Percentiles rank a stretch among this genome's conserved stretches.
phyloP scores from a whole-genome alignment of 2,329 filamentous ascomycete genomes.

The Fusarium tjaetaba region DNA sequence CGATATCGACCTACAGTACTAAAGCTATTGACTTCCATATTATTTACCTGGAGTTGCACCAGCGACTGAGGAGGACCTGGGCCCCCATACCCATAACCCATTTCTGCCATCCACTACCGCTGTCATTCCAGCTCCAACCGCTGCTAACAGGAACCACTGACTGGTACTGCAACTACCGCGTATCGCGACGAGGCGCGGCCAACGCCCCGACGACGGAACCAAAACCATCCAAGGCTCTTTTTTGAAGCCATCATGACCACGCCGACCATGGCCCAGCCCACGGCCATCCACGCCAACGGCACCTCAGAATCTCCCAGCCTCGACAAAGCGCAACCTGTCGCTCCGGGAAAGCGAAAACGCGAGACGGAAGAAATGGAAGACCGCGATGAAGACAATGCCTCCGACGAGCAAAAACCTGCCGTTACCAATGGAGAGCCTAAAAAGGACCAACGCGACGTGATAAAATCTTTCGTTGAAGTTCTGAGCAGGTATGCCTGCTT shows the following conservation, averaged over 20 bases:
- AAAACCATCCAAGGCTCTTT: conserved; percentile 11
- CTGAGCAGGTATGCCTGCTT: conserved; percentile 50
- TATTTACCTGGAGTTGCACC: conserved; percentile 52
- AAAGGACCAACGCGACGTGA: conserved; percentile 49
- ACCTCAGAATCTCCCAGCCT: conserved; percentile 49
- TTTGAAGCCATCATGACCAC: conserved; percentile 40
- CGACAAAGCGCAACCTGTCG: conserved; percentile 46
- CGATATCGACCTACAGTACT: conserved; percentile 30
- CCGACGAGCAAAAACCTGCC: conserved; percentile 40
- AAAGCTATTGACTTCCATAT: conserved; percentile 43
- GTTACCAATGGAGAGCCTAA: conserved; percentile 40
- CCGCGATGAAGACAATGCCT: conserved; percentile 45
- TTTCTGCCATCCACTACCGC: conserved; percentile 49
- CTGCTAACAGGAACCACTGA: conserved; percentile 42
- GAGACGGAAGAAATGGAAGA: conserved; percentile 55
- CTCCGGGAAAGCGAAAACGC: conserved; percentile 68
- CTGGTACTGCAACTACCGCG: conserved; percentile 51
- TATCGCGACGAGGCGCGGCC: conserved; percentile 54
- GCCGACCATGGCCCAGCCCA: conserved; percentile 55
- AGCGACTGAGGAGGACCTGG: conserved; percentile 43
- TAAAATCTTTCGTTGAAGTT: conserved; percentile 52
- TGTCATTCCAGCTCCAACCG: conserved; percentile 34
- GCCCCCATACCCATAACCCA: conserved; percentile 12
- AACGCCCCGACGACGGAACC: conserved; percentile 41
- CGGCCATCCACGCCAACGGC: conserved; percentile 54